phyloP scores from a whole-genome alignment of 306 rosid genomes.

The Hippophae rhamnoides region DNA sequence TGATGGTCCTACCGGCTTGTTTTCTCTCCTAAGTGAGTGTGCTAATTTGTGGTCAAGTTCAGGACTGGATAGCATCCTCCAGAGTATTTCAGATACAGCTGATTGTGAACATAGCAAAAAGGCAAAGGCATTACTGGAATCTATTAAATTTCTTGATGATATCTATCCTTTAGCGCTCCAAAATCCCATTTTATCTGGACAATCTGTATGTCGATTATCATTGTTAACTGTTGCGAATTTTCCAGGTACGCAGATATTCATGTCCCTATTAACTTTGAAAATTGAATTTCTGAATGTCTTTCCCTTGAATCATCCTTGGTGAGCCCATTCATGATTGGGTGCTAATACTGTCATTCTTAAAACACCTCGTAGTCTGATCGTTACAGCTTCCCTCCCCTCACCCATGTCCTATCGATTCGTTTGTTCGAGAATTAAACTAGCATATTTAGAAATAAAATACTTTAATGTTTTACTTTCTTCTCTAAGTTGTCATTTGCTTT shows the following conservation, averaged over 20 bases:
- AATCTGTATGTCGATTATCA: slow-evolving; percentile 55
- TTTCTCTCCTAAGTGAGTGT: slow-evolving; percentile 49
- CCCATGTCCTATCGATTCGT: too few relatives aligned
- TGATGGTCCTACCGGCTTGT: slow-evolving; percentile 32
- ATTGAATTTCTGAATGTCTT: too few relatives aligned
- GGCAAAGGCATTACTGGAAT: slow-evolving; percentile 39
- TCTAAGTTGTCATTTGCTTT: too few relatives aligned
- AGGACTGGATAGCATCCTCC: slow-evolving; percentile 71
- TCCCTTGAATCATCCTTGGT: too few relatives aligned
- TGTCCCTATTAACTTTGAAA: too few relatives aligned
- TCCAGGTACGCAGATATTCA: slow-evolving; percentile 50
- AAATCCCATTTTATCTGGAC: slow-evolving; percentile 37
- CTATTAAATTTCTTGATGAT: slow-evolving; percentile 47
- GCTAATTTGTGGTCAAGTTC: slow-evolving; percentile 57
- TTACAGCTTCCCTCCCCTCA: too few relatives aligned
- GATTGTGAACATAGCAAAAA: slow-evolving; percentile 23
- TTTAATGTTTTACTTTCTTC: too few relatives aligned
- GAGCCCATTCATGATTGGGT: too few relatives aligned
- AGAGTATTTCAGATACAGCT: slow-evolving; percentile 27
- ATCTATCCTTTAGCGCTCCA: slow-evolving; percentile 48
- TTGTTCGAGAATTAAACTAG: too few relatives aligned
- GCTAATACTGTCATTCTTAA: too few relatives aligned
- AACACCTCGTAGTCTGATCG: too few relatives aligned
- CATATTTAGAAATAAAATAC: too few relatives aligned
- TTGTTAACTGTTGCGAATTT: slow-evolving; percentile 46